Evolutionary conservation across 108 stramenopile genomes (phyloP), one percentile per base, ranked within the genome.

Genomic region (Nannochloropsis granulata): DNA sequence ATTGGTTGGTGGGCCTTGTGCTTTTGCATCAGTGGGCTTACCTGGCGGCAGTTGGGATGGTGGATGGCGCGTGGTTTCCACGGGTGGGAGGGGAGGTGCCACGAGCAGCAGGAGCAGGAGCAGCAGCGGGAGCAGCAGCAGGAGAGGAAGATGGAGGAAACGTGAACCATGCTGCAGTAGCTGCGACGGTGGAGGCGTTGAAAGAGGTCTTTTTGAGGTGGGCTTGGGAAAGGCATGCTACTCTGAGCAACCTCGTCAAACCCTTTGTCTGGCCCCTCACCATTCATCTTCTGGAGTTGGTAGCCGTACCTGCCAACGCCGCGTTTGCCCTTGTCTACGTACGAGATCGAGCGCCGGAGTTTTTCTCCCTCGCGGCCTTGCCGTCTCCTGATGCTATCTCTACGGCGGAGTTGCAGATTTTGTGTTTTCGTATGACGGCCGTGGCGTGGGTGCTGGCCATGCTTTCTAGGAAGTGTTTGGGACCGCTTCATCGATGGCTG

Each of bases 11-110:
- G 19, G 86, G 86, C 2, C 25, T 25, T 23, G 43, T 79, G 14
- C 82, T 86, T n/a, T 43, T 86, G 45, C 78, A 86, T 44, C 43
- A 26, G 24, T 86, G 86, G 86, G 86, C 79, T 12, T 83, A 45
- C 42, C 43, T 43, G 23, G 82, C 82, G 79, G 78, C 44, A 21
- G 44, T 23, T 0, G 83, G 86, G 78, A 44, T 83, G 46, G 82
- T 71, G n/a, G 56, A 71, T n/a, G 56, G 56, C 21, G 56, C 56
- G 56, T 71, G 56, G 56, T 71, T 71, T 71, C 56, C 56, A n/a
- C 56, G 56, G 7, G 8, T 71, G n/a, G 56, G 78, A 12, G 23
- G 85, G 80, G 43, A 45, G 25, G 24, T 44, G 44, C 42, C 34
- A 34, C 56, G 56, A n/a, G 56, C 56, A n/a, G 56, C 56, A 71